Evolutionary conservation across 805 yeast species (phyloP), one percentile per base, ranked within the genome.

Genomic region (Starmerella kuoi): DNA sequence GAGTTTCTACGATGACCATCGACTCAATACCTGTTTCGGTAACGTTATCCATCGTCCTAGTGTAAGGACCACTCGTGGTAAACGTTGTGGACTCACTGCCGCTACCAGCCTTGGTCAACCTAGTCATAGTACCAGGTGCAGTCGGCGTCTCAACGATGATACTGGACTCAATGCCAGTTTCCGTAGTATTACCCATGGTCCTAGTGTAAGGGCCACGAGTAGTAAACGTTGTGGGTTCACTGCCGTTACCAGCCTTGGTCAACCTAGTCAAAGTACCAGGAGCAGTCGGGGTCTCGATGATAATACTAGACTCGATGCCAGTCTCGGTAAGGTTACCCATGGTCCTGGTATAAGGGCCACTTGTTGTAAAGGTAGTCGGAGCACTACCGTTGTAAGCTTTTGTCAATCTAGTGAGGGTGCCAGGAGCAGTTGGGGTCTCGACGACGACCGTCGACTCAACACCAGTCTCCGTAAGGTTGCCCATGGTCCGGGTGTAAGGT

Each of bases 101-200:
- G 8, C 15, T 41, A 9, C 24, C 30, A 23, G 45, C 23, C 9
- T 35, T 31, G 3, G 37, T 37, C 18, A 37, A 7, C 6, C 37
- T 41, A 9, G 17, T 31, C 4, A 30, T 41, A n/a, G n/a, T n/a
- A n/a, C n/a, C n/a, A n/a, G n/a, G n/a, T n/a, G n/a, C n/a, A n/a
- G n/a, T n/a, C 11, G 45, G 45, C 12, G 41, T 31, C 15, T 24
- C 38, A 15, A 22, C 31, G 17, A 38, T 34, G 2, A 42, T 41
- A 4, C 21, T 15, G 9, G 45, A 33, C 17, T 41, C 6, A 9
- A 25, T 14, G 12, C 28, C 28, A 25, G 9, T 25, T 9, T 11
- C 12, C 9, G 14, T 9, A 25, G 9, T 11, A 11, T 9, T 11
- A 25, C 14, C 28, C 12, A 9, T 25, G 9, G 28, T 25, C 14